Evolutionary conservation across 352 stramenopile species (phyloP).

Genomic region (Peronospora destructor): DNA sequence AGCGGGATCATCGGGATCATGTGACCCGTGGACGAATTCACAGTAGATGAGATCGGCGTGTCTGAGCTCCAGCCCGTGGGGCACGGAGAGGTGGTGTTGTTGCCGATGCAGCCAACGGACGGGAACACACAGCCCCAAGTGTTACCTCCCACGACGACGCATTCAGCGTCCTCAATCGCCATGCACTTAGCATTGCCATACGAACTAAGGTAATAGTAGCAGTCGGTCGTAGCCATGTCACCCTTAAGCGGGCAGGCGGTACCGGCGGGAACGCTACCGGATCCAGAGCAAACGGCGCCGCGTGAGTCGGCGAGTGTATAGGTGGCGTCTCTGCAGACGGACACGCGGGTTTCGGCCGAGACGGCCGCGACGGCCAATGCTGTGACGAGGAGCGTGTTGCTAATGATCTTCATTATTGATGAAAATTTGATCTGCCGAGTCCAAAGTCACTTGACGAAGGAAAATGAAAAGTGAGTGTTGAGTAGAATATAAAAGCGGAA

Average conservation of each 20-base stretch:
- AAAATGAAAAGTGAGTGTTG: slow-evolving; percentile 11
- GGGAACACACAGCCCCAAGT: slow-evolving; percentile 38
- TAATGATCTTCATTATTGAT: slow-evolving; percentile 13
- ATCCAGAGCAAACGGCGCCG: slow-evolving; percentile 46
- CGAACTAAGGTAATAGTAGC: slow-evolving; percentile 39
- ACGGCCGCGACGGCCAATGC: slow-evolving; percentile 9
- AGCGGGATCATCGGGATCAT: too few species aligned
- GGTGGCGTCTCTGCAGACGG: slow-evolving; percentile 39
- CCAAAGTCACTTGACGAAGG: slow-evolving; percentile 13
- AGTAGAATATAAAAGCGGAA: too few species aligned
- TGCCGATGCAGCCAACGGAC: slow-evolving; percentile 11
- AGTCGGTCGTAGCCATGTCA: slow-evolving; percentile 35
- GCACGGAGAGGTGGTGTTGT: slow-evolving; percentile 3
- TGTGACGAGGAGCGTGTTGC: slow-evolving; percentile 12
- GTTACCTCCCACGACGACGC: slow-evolving; percentile 28
- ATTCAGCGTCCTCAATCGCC: slow-evolving; percentile 33
- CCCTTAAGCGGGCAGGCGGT: slow-evolving; percentile 44
- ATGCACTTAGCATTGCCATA: slow-evolving; percentile 34
- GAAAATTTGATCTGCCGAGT: slow-evolving; percentile 1
- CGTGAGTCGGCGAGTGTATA: slow-evolving; percentile 34
- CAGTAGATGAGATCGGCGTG: too few species aligned
- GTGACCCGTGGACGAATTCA: too few species aligned
- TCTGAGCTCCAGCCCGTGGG: background rate
- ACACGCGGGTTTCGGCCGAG: slow-evolving; percentile 20
- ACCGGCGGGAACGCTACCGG: slow-evolving; percentile 29